phyloP scores from a whole-genome alignment of 2,329 filamentous ascomycete genomes.

The Verticillium dahliae region DNA sequence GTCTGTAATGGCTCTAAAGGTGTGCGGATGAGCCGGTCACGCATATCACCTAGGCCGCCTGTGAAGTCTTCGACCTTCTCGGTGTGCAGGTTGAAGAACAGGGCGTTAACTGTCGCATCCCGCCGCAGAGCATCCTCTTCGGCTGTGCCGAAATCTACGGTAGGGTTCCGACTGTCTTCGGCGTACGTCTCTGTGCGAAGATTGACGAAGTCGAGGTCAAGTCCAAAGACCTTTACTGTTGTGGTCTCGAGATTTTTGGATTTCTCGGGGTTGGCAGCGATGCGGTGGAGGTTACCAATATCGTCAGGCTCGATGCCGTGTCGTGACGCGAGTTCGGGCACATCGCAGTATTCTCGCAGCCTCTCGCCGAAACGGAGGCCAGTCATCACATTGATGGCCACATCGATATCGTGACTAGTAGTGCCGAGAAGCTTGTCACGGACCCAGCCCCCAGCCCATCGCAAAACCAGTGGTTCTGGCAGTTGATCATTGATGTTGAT shows the following conservation, averaged over 20 bases:
- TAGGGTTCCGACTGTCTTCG: constrained; percentile 81
- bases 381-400: constrained; percentile 81
- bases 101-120: constrained; percentile 89
- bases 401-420: constrained; percentile 74
- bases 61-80: constrained; percentile 80
- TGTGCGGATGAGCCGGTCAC: constrained; percentile 67
- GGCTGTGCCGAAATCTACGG: constrained; percentile 89
- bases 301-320: constrained; percentile 53
- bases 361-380: constrained; percentile 67
- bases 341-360: constrained; percentile 62
- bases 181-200: constrained; percentile 85
- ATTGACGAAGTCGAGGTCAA: constrained; percentile 93
- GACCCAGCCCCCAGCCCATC: constrained; percentile 84
- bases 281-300: constrained; percentile 76
- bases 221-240: constrained; percentile 74
- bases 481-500: constrained; percentile 48
- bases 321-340: constrained; percentile 51
- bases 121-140: constrained; percentile 83
- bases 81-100: constrained; percentile 91
- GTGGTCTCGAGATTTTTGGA: constrained; percentile 94
- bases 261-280: constrained; percentile 88
- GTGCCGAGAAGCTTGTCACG: constrained; percentile 73
- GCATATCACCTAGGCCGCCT: constrained; percentile 69
- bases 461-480: constrained; percentile 53
- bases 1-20: constrained; percentile 85